Evolutionary conservation across 495 filamentous ascomycete genomes (phyloP).

Genomic region (Massariosphaeria phaeospora): DNA sequence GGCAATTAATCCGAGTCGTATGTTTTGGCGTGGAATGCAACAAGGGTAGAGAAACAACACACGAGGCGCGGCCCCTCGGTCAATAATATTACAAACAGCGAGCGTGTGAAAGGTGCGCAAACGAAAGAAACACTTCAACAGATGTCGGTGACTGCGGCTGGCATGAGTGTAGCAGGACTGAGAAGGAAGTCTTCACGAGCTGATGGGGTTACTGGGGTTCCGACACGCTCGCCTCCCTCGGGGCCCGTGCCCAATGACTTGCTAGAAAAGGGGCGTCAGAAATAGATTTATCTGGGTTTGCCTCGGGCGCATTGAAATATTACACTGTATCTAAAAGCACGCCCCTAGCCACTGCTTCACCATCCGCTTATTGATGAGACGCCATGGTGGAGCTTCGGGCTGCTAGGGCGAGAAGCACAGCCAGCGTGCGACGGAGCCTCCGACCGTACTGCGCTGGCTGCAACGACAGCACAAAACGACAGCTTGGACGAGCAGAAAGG

Average conservation of each 20-base stretch:
- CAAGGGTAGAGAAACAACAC: not conserved
- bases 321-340: not conserved
- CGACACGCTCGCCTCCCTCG: not conserved
- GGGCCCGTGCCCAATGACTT: slow-evolving; percentile 6
- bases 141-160: not conserved
- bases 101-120: slow-evolving; percentile 21
- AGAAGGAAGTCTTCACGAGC: not conserved
- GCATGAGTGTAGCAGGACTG: not conserved
- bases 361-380: too few relatives aligned
- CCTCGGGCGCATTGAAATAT: too few relatives aligned
- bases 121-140: slow-evolving; percentile 17
- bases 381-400: too few relatives aligned
- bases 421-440: too few relatives aligned
- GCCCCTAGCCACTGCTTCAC: too few relatives aligned
- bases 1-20: not conserved
- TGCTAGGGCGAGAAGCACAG: too few relatives aligned
- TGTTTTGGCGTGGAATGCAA: slow-evolving; percentile 30
- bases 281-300: too few relatives aligned
- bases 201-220: slow-evolving; percentile 2
- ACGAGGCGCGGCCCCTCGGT: not conserved
- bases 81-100: slow-evolving; percentile 26
- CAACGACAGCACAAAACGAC: too few relatives aligned
- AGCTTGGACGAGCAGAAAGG: too few relatives aligned
- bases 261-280: not conserved
- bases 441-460: too few relatives aligned